Evolutionary conservation across 1,139 yeast genomes (phyloP).

Genomic region (Tardiomyces blankii): DNA sequence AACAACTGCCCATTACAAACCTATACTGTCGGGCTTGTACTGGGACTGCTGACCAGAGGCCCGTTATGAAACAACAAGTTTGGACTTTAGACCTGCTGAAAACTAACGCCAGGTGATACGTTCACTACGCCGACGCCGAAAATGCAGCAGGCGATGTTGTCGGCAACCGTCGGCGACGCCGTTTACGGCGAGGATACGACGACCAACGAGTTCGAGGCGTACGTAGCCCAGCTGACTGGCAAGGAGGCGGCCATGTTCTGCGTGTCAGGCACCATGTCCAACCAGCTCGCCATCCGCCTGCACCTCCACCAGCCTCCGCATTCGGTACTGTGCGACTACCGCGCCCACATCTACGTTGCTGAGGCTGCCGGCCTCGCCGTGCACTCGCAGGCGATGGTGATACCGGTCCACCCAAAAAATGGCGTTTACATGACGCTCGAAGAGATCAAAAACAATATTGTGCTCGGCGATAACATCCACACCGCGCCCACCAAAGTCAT

Average conservation of each 20-base stretch:
- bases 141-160: conserved; percentile 54
- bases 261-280: conserved; percentile 83
- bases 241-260: conserved; percentile 78
- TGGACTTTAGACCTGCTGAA: too few relatives aligned
- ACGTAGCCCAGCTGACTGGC: conserved; percentile 63
- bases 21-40: too few relatives aligned
- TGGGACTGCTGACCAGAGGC: too few relatives aligned
- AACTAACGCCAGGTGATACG: conserved; percentile 40
- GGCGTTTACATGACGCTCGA: conserved; percentile 71
- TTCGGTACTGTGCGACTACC: conserved; percentile 69
- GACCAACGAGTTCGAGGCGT: conserved; percentile 53
- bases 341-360: conserved; percentile 73
- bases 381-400: conserved; percentile 85
- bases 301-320: conserved; percentile 81
- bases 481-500: conserved; percentile 80
- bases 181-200: conserved; percentile 77
- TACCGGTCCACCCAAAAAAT: conserved; percentile 66
- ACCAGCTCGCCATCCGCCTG: conserved; percentile 75
- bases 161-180: conserved; percentile 71
- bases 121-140: conserved; percentile 81
- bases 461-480: conserved; percentile 77
- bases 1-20: too few relatives aligned
- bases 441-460: conserved; percentile 52
- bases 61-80: too few relatives aligned
- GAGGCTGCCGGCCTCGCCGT: conserved; percentile 92